Evolutionary conservation across 2,329 filamentous ascomycete genomes (phyloP), one percentile per base, ranked within the genome.

Genomic region (Apiospora sp.): DNA sequence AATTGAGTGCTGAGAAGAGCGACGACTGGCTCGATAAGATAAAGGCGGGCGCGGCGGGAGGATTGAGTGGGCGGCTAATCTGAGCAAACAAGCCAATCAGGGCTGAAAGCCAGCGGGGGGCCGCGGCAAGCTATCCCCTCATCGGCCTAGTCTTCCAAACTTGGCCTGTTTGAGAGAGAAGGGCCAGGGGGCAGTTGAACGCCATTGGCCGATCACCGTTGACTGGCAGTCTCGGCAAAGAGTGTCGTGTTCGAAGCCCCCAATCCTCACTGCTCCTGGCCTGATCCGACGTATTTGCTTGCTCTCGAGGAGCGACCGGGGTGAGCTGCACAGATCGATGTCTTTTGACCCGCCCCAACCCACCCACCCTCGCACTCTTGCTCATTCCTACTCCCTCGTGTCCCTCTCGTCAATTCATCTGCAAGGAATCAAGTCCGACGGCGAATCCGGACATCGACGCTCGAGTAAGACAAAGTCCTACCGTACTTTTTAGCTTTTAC

Each of bases 401-500:
- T n/a, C n/a, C n/a, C n/a, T 64, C 58, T 64, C 58, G 2, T 41
- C 58, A 64, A 64, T 64, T 64, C 58, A 64, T 22, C 58, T 64
- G 58, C 58, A 64, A 64, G 58, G 58, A 64, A 22, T 13, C 58
- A 41, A 41, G 10, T 61, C 8, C 30, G 5, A 64, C 58, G 58
- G 58, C 58, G 30, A 41, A 41, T 5, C 58, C 58, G 58, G 58
- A n/a, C 16, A 5, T 1, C 30, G 16, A 64, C 0, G 2, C 58
- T 64, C 30, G 58, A 41, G 58, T 64, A 64, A 64, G 58, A 61
- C 54, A 61, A 37, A 5, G 37, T 4, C 16, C 44, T 7, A 22
- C 51, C 24, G 51, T 13, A 27, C 19, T 4, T 37, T 22, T 37
- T 37, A 24, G 2, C 37, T 22, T 30, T 61, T 37, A 16, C 54